Base-by-base conservation (phyloP, 73 alveolate genomes). In the Blepharisma japonicum region DNA sequence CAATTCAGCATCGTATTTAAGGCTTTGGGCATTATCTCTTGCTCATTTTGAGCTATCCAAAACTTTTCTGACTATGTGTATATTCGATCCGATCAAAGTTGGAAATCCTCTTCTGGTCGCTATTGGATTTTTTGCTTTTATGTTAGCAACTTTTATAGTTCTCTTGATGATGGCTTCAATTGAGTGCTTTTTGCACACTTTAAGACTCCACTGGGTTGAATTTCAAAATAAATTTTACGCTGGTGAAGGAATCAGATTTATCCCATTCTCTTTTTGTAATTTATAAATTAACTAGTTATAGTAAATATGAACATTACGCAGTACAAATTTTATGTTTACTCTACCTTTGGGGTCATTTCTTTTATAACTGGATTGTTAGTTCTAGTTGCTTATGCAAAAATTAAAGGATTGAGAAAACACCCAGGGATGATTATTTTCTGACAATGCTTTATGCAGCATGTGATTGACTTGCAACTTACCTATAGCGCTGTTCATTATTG, bases 1-100 rank as follows among this genome's bases (percentile, higher is more conserved):
- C 32, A 96, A 97, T 89, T 96, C 99, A 23, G 99, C 99, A 14
- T 89, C 97, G 45, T 97, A 97, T 81, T 85, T 97, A 54, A 91
- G 99, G 55, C 89, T 97, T 23, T 97, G 99, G 99, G 99, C 99
- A 32, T 82, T 97, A 38, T 91, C 98, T 76, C 88, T 97, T 55
- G 99, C 99, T 39, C 99, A 97, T 87, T 87, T 94, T 79, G 95
- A 97, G 86, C 89, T 96, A 68, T 87, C 98, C n/a, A 90, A 68
- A 55, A 98, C 92, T 5, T 91, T 90, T 91, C 90, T 81, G 77
- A 94, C 89, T 3, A 78, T 87, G 49, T 84, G 91, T n/a, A 67
- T 95, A 42, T 88, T 77, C 18, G 61, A 71, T 47, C 80, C 83
- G 23, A 32, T 88, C 56, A 77, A 71, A 51, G 55, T 68, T 50